Evolutionary conservation across 495 filamentous ascomycete species (phyloP).

Genomic region (Aspergillus egyptiacus): DNA sequence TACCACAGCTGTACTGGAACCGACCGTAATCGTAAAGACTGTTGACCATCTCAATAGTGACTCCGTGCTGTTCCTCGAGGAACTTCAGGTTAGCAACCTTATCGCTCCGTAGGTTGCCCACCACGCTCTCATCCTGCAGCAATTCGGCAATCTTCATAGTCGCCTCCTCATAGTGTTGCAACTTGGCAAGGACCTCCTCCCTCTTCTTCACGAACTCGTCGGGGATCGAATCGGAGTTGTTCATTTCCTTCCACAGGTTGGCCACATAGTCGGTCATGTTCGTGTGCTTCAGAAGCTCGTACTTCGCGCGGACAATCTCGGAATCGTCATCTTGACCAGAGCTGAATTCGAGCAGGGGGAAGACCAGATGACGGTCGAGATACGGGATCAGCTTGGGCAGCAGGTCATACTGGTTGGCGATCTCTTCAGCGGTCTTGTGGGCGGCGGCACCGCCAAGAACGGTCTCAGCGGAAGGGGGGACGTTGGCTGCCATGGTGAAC

Average conservation of each 20-base stretch:
- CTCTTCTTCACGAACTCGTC: constrained; percentile 81
- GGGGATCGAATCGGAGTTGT: constrained; percentile 70
- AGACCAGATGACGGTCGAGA: constrained; percentile 93
- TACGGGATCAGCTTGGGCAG: constrained; percentile 83
- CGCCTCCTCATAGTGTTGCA: constrained; percentile 76
- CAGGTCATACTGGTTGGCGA: constrained; percentile 67
- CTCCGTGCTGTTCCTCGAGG: constrained; percentile 87
- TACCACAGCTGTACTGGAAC: constrained; percentile 94
- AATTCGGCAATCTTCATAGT: constrained; percentile 79
- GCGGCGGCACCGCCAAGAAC: constrained; percentile 50
- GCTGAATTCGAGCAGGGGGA: constrained; percentile 86
- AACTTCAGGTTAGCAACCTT: constrained; percentile 96
- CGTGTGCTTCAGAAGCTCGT: constrained; percentile 85
- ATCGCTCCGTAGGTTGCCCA: constrained; percentile 82
- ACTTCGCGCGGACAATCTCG: constrained; percentile 77
- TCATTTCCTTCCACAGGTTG: constrained; percentile 77
- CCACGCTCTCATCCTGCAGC: constrained; percentile 77
- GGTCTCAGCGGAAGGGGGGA: constrained; percentile 46
- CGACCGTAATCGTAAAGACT: constrained; percentile 88
- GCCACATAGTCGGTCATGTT: constrained; percentile 98
- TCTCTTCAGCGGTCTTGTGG: constrained; percentile 47
- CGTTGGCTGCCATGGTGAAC: constrained; percentile 61
- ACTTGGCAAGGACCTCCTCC: constrained; percentile 75
- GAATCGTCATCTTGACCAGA: constrained; percentile 52
- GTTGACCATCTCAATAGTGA: constrained; percentile 91